Evolutionary conservation across 208 protist genomes (phyloP), one percentile per base, ranked within the genome.

Genomic region (Leishmania major): DNA sequence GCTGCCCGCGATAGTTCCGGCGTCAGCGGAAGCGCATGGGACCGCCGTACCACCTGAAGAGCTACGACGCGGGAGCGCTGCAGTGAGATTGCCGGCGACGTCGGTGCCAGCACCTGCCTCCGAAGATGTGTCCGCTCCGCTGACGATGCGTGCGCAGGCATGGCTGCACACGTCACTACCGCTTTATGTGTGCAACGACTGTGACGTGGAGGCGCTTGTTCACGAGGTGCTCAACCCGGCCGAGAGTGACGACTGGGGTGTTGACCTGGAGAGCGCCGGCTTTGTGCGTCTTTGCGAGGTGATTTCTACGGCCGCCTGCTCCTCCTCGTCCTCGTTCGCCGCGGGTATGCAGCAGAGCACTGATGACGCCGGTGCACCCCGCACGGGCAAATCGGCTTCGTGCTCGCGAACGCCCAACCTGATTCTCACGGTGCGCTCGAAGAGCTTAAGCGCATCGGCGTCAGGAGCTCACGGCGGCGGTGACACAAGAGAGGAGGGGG

Each of bases 121-220:
- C 45, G 57, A 57, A 28, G 57, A 62, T 15, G 55, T 67, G 17
- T 59, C 64, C 1, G 45, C 40, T 37, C 13, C 51, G 47, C 25
- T 55, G 49, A 75, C 73, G 35, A 62, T 80, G 74, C 78, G 66
- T 25, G 83, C 75, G 5, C 57, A 66, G 66, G 83, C 75, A 47
- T 86, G 83, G 83, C 47, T 86, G 59, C 83, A 86, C 75, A 83
- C 83, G 0, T 51, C 83, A 0, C 40, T 86, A 35, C 57, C 87
- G 25, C 47, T 87, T 37, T 90, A 85, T 75, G 59, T 90, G 35
- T 90, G 83, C 84, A 85, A 85, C 60, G 87, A 87, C 87, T 90
- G 79, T 75, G 87, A 90, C 4, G 80, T 88, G 59, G 79, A 84
- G 75, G 72, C 71, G 10, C 84, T 90, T 60, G 69, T 75, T 47